A percentile compares a stretch with the other conserved stretches of the same genome.
Conservation (phyloP, 257 asterid species). For the Euphrasia confusa region DNA sequence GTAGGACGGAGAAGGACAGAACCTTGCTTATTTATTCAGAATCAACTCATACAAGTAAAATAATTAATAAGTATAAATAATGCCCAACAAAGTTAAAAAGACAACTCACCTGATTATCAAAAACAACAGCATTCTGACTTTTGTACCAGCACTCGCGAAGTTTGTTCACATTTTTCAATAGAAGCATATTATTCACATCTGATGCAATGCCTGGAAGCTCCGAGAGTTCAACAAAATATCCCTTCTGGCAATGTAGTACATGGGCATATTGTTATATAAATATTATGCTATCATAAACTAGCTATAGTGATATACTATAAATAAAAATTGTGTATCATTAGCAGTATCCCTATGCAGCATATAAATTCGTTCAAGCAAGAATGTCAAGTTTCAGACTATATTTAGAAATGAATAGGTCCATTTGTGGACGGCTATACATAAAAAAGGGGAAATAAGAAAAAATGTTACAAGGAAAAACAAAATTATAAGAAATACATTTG, state of each 20-base stretch:
- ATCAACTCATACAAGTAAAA: neutral
- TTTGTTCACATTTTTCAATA: slow-evolving; percentile 50
- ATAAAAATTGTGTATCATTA: slow-evolving; percentile 5
- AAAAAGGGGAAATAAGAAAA: neutral
- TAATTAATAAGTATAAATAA: neutral
- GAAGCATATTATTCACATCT: slow-evolving; percentile 27
- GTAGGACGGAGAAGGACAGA: neutral
- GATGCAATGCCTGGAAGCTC: slow-evolving; percentile 38
- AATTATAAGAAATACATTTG: neutral
- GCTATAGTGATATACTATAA: neutral
- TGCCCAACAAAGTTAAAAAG: neutral
- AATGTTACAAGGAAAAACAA: neutral
- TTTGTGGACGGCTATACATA: neutral
- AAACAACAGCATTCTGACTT: slow-evolving; percentile 48
- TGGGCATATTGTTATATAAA: neutral
- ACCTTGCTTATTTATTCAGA: neutral
- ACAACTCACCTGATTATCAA: slow-evolving; percentile 56
- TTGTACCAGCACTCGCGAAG: slow-evolving; percentile 50
- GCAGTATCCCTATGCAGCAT: slow-evolving; percentile 20
- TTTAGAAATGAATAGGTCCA: slow-evolving; percentile 18
- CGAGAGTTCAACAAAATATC: slow-evolving; percentile 31
- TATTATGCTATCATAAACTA: slow-evolving; percentile 2
- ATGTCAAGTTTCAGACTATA: neutral
- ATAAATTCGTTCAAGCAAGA: slow-evolving; percentile 13
- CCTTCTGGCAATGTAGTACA: slow-evolving; percentile 36